A percentile compares a stretch with the other conserved stretches of the same genome.
Conservation (phyloP, 2,329 filamentous ascomycete genomes). For the Nannizziopsis arthrosporioides region DNA sequence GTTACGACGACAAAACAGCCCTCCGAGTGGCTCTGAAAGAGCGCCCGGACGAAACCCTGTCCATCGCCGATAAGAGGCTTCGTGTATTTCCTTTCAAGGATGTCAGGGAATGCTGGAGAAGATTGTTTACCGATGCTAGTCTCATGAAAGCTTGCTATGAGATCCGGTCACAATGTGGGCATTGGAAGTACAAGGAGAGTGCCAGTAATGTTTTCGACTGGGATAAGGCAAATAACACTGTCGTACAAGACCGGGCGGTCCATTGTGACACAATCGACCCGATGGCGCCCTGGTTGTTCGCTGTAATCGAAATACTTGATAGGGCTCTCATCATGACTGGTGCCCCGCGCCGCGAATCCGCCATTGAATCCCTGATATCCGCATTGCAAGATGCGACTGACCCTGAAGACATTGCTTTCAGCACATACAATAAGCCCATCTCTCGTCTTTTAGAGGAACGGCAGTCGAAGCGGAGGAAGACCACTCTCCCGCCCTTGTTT, state of each 20-base stretch:
- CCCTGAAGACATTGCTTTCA: constrained; percentile 8
- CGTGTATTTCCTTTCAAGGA: constrained; percentile 47
- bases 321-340: constrained; percentile 65
- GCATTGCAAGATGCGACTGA: constrained; percentile 20
- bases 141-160: constrained; percentile 35
- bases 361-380: constrained; percentile 30
- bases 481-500: constrained; percentile 21
- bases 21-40: constrained; percentile 21
- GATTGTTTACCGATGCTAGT: constrained; percentile 47
- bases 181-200: constrained; percentile 9
- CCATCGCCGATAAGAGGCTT: constrained; percentile 42
- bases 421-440: constrained; percentile 7
- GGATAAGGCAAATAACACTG: constrained; percentile 12
- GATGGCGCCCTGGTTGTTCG: constrained; percentile 39
- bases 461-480: constrained; percentile 25
- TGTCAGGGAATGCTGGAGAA: constrained; percentile 45
- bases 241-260: constrained; percentile 9
- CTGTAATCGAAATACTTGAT: constrained; percentile 57
- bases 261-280: constrained; percentile 12
- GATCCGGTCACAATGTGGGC: constrained; percentile 15
- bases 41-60: constrained; percentile 33
- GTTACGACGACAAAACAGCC: constrained; percentile 21
- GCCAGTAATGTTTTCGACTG: neutral
- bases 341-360: constrained; percentile 44
- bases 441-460: constrained; percentile 1